Conservation (phyloP, 2,329 filamentous ascomycete species). For the Pseudonectria foliicola region DNA sequence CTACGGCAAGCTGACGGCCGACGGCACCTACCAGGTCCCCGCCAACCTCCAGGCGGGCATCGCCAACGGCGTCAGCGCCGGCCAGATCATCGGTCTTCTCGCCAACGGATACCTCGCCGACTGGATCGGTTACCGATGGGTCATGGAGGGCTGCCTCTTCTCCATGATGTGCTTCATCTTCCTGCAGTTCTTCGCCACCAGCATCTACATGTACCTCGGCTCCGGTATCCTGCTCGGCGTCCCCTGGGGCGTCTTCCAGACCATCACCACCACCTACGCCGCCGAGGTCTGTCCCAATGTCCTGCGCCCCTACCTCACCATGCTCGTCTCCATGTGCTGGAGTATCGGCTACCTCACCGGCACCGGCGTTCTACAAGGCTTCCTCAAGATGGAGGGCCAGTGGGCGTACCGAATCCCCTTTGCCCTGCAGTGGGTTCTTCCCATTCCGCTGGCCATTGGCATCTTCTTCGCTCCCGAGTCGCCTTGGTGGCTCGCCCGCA, state of each 20-base stretch:
- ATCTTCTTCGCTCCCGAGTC: slow-evolving; percentile 43
- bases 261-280: slow-evolving; percentile 40
- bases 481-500: slow-evolving; percentile 42
- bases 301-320: slow-evolving; percentile 40
- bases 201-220: slow-evolving; percentile 32
- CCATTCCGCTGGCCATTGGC: slow-evolving; percentile 34
- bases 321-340: slow-evolving; percentile 43
- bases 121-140: slow-evolving; percentile 36
- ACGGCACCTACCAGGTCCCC: slow-evolving; percentile 36
- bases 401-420: slow-evolving; percentile 44
- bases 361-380: slow-evolving; percentile 32
- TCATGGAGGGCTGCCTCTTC: slow-evolving; percentile 36
- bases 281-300: slow-evolving; percentile 37
- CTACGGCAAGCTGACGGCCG: slow-evolving; percentile 27
- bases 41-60: slow-evolving; percentile 45
- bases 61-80: slow-evolving; percentile 38
- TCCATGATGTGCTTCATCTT: slow-evolving; percentile 38
- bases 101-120: slow-evolving; percentile 42
- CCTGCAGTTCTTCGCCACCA: slow-evolving; percentile 39
- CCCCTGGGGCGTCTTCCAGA: slow-evolving; percentile 41
- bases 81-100: slow-evolving; percentile 43
- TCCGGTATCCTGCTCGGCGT: slow-evolving; percentile 40
- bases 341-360: slow-evolving; percentile 40
- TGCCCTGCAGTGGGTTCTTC: slow-evolving; percentile 41
- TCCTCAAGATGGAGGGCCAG: slow-evolving; percentile 31